phyloP scores from a whole-genome alignment of 1,284 basidiomycete genomes.

The Tausonia pullulans region DNA sequence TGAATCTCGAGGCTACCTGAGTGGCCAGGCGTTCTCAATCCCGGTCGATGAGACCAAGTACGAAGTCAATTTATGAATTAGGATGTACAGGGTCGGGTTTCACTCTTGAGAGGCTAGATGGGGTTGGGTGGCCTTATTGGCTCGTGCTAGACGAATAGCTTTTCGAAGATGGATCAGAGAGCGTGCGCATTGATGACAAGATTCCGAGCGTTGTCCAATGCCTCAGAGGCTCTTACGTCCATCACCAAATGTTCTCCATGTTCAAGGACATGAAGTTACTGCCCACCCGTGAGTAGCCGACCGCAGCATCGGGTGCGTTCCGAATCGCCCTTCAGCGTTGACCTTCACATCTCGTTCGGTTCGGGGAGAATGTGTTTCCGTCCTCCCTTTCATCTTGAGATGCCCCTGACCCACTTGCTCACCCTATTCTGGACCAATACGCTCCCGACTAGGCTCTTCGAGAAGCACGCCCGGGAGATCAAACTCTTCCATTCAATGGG shows the following conservation, averaged over 20 bases:
- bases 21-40: constrained; percentile 52
- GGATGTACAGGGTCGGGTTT: constrained; percentile 35
- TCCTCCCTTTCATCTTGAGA: too few relatives aligned
- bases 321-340: constrained; percentile 30
- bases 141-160: too few relatives aligned
- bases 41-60: constrained; percentile 41
- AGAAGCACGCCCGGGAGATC: constrained; percentile 44
- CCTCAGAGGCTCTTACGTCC: constrained; percentile 41
- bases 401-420: too few relatives aligned
- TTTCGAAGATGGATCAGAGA: too few relatives aligned
- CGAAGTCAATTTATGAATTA: constrained; percentile 48
- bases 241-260: constrained; percentile 49
- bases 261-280: constrained; percentile 45
- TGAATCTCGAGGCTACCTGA: constrained; percentile 43
- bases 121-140: too few relatives aligned
- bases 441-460: constrained; percentile 47
- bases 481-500: constrained; percentile 44
- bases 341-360: constrained; percentile 54
- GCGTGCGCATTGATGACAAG: too few relatives aligned
- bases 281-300: constrained; percentile 26
- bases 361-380: constrained; percentile 34
- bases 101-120: too few relatives aligned
- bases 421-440: constrained; percentile 50
- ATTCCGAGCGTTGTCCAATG: too few relatives aligned
- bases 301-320: too few relatives aligned